phyloP scores from a whole-genome alignment of 441 rosid species.

The Arabidopsis hybrid region DNA sequence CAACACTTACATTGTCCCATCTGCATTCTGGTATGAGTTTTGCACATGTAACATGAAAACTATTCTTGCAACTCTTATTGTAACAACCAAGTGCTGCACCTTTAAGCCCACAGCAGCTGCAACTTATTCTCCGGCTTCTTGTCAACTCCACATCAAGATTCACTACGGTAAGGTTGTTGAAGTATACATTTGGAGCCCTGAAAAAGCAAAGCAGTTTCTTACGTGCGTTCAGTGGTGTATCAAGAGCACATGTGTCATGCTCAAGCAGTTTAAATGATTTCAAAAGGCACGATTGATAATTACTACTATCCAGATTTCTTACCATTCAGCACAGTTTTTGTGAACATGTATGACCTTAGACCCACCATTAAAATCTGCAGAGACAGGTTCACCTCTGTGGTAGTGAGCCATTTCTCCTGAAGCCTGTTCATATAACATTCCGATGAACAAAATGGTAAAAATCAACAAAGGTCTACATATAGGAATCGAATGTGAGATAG shows the following conservation, averaged over 20 bases:
- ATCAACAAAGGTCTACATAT: constrained; percentile 9
- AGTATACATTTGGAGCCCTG: constrained; percentile 96
- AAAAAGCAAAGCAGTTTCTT: constrained; percentile 17
- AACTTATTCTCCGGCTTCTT: constrained; percentile 73
- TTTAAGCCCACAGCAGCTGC: constrained; percentile 73
- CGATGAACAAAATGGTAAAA: constrained; percentile 24
- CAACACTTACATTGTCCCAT: constrained; percentile 79
- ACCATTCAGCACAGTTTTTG: constrained; percentile 94
- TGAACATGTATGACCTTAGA: constrained; percentile 74
- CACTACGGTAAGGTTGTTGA: constrained; percentile 68
- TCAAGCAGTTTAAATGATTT: not conserved
- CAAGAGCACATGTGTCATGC: not conserved
- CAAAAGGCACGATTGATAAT: not conserved
- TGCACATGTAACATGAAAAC: constrained; percentile 96
- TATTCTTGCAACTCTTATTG: constrained; percentile 77
- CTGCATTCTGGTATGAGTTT: constrained; percentile 73
- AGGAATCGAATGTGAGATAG: constrained; percentile 15
- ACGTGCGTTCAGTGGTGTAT: not conserved
- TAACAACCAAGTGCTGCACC: constrained; percentile 94
- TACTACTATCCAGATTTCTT: constrained; percentile 35
- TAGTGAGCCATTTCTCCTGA: constrained; percentile 89
- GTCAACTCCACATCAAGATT: constrained; percentile 86
- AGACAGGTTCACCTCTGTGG: constrained; percentile 68
- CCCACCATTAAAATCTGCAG: constrained; percentile 60
- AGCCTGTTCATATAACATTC: constrained; percentile 54